phyloP scores from a whole-genome alignment of 176 grass and related monocot genomes.

The Saccharum spontaneum region DNA sequence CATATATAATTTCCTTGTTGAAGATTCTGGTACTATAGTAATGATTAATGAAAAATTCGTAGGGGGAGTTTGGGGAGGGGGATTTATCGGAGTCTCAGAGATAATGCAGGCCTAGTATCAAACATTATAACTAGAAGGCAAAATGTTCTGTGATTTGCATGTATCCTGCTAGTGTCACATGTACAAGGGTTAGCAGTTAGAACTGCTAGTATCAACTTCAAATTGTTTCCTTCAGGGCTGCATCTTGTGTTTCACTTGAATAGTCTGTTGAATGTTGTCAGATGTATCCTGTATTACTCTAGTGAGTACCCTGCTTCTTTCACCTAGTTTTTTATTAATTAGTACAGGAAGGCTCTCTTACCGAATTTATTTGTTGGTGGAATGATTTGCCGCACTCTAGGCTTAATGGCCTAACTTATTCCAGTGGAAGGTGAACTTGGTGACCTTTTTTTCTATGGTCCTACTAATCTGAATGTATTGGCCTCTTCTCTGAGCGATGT shows the following conservation, averaged over 20 bases:
- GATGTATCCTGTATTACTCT: not conserved
- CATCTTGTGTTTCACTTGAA: constrained; percentile 3
- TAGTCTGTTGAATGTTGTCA: not conserved
- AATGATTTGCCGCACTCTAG: not conserved
- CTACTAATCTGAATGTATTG: not conserved
- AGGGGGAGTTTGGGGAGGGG: not conserved
- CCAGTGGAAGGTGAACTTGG: not conserved
- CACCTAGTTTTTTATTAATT: not conserved
- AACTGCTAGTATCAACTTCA: not conserved
- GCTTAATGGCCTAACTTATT: not conserved
- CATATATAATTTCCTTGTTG: not conserved
- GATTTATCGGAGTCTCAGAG: not conserved
- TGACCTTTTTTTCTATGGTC: not conserved
- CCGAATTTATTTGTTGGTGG: not conserved
- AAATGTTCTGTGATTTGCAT: not conserved
- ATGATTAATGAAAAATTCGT: not conserved
- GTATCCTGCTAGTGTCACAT: not conserved
- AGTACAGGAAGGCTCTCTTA: not conserved
- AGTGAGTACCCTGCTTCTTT: not conserved
- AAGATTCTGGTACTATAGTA: not conserved
- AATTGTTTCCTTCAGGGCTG: not conserved
- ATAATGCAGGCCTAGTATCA: not conserved
- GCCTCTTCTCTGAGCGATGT: not conserved
- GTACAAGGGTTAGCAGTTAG: not conserved
- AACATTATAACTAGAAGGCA: not conserved